Conservation (phyloP, 2,329 filamentous ascomycete species). For the Phialophora verrucosa region DNA sequence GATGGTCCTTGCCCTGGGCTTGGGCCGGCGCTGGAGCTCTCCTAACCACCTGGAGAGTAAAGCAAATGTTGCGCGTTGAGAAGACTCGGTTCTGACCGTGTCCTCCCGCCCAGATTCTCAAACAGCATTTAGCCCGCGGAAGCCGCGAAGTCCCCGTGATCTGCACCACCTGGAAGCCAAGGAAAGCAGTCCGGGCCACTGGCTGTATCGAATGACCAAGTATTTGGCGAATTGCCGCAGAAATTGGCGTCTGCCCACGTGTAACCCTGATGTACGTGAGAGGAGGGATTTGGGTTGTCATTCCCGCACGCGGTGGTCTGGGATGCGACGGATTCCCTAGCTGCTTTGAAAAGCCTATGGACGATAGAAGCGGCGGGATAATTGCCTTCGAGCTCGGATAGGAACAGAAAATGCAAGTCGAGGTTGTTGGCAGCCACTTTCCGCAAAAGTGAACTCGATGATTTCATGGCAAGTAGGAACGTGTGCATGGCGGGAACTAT, state of each 20-base stretch:
- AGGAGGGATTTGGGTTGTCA: too few relatives aligned
- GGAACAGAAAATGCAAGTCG: background rate
- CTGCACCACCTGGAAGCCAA: too few relatives aligned
- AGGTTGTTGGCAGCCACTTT: background rate
- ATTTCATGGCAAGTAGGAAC: background rate
- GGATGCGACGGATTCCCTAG: background rate
- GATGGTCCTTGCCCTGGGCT: conserved; percentile 7
- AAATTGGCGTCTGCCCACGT: too few relatives aligned
- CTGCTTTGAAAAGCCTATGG: background rate
- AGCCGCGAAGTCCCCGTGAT: too few relatives aligned
- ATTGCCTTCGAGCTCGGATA: conserved; percentile 3
- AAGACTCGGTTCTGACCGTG: background rate
- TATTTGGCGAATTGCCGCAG: too few relatives aligned
- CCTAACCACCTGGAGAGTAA: background rate
- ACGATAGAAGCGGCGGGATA: conserved; percentile 8
- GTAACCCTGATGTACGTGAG: too few relatives aligned
- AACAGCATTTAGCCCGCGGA: too few relatives aligned
- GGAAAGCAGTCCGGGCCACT: too few relatives aligned
- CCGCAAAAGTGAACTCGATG: background rate
- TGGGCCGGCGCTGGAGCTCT: background rate
- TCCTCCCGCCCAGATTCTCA: background rate
- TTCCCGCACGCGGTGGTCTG: too few relatives aligned
- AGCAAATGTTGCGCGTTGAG: conserved; percentile 1
- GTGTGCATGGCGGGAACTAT: background rate
- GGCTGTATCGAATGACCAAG: too few relatives aligned